phyloP scores from a whole-genome alignment of 306 rosid genomes.

The Leucaena leucocephala region DNA sequence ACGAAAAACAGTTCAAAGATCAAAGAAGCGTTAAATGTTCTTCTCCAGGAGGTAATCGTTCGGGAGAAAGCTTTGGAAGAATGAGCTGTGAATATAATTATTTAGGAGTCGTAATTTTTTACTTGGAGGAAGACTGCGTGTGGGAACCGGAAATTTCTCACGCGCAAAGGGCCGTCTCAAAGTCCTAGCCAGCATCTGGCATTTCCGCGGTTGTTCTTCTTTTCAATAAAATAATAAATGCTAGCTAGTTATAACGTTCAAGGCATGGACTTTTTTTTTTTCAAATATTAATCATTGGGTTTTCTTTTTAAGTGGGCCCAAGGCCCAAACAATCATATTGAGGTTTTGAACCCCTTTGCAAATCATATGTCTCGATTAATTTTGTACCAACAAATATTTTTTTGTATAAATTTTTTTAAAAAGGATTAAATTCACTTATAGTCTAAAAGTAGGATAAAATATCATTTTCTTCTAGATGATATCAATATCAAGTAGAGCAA shows the following conservation, averaged over 20 bases:
- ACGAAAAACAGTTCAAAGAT: conserved; percentile 40
- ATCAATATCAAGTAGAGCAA: too few relatives aligned
- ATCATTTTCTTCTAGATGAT: too few relatives aligned
- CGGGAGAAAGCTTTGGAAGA: background rate
- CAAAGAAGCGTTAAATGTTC: conserved; percentile 32
- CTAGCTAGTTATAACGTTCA: background rate
- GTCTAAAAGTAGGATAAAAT: too few relatives aligned
- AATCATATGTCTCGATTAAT: too few relatives aligned
- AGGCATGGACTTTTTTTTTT: background rate
- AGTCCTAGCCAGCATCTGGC: conserved; percentile 14
- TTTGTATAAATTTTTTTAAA: too few relatives aligned
- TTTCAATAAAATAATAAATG: background rate
- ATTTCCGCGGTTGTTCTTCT: background rate
- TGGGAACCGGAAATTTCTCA: conserved; percentile 28
- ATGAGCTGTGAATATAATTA: conserved; percentile 10
- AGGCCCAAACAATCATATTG: background rate
- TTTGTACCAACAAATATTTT: too few relatives aligned
- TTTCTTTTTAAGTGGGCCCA: background rate
- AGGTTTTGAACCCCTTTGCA: background rate
- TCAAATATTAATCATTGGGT: background rate
- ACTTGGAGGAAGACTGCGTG: background rate
- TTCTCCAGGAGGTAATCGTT: background rate
- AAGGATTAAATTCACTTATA: too few relatives aligned
- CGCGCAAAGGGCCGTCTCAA: conserved; percentile 40
- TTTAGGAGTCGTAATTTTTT: background rate